A percentile compares a stretch with the other conserved stretches of the same genome.
Evolutionary conservation across 169 alveolate genomes (phyloP).

Genomic region (Eimeria falciformis): DNA sequence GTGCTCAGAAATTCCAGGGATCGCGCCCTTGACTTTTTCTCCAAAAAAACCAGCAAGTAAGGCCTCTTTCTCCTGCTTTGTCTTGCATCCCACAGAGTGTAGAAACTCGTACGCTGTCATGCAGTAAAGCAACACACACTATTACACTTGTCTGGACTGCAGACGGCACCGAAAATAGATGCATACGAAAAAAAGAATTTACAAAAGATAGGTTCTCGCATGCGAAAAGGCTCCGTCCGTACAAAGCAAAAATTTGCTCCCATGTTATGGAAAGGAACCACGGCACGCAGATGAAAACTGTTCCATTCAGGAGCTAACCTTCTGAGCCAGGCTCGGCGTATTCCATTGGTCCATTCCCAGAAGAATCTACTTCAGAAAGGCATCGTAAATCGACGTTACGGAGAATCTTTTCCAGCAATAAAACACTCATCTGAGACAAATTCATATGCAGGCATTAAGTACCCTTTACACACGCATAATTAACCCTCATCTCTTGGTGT

Average conservation of each 20-base stretch:
- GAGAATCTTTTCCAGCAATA: conserved; percentile 48
- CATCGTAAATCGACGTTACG: conserved; percentile 54
- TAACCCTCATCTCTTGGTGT: no score
- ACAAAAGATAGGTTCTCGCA: no score
- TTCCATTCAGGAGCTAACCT: neutral
- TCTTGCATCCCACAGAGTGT: conserved; percentile 76
- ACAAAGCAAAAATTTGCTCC: no score
- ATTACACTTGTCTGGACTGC: no score
- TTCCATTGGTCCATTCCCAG: conserved; percentile 71
- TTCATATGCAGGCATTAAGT: no score
- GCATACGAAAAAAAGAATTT: no score
- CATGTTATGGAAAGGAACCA: no score
- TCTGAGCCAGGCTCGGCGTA: conserved; percentile 67
- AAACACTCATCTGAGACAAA: conserved; percentile 14
- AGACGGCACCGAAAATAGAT: no score
- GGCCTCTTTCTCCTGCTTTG: conserved; percentile 68
- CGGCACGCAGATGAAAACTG: no score
- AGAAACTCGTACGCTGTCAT: conserved; percentile 71
- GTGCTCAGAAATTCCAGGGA: conserved; percentile 61
- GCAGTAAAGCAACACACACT: neutral
- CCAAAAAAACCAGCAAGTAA: conserved; percentile 70
- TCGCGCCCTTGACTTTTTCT: conserved; percentile 64
- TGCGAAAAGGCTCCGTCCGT: no score
- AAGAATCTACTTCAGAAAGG: conserved; percentile 54
- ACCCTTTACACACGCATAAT: no score